These are phyloP conservation scores for Carex littledalei DNA, from an alignment of 176 grass and related monocot species.

Conservation along the genomic window DNA sequence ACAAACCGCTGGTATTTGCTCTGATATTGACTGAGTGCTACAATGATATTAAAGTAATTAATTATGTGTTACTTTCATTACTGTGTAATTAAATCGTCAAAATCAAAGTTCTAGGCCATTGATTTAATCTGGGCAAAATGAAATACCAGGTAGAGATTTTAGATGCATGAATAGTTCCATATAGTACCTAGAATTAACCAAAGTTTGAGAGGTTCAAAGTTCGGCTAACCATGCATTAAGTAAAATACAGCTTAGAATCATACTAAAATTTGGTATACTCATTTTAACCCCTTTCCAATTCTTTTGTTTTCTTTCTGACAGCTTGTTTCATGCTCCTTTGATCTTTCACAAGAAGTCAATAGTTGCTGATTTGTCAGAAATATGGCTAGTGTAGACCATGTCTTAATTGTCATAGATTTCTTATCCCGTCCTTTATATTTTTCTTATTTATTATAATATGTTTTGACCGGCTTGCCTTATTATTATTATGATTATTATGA, in stretches of 20 bases:
- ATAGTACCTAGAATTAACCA: neutral
- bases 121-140: neutral
- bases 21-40: neutral
- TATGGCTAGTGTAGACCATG: neutral
- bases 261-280: neutral
- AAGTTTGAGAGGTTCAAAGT: neutral
- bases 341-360: neutral
- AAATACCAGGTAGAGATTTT: neutral
- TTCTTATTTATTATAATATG: neutral
- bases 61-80: neutral
- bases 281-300: neutral
- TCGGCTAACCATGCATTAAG: neutral
- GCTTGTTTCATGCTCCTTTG: neutral
- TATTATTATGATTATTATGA: neutral
- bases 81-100: neutral
- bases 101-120: neutral
- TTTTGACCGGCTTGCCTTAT: neutral
- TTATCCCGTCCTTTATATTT: neutral
- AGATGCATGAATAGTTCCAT: neutral
- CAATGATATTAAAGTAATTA: neutral
- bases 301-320: neutral
- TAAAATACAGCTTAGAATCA: neutral
- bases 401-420: neutral
- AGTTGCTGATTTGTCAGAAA: neutral
- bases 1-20: neutral